Evolutionary conservation across 257 asterid species (phyloP).

Genomic region (Ilex asprella): DNA sequence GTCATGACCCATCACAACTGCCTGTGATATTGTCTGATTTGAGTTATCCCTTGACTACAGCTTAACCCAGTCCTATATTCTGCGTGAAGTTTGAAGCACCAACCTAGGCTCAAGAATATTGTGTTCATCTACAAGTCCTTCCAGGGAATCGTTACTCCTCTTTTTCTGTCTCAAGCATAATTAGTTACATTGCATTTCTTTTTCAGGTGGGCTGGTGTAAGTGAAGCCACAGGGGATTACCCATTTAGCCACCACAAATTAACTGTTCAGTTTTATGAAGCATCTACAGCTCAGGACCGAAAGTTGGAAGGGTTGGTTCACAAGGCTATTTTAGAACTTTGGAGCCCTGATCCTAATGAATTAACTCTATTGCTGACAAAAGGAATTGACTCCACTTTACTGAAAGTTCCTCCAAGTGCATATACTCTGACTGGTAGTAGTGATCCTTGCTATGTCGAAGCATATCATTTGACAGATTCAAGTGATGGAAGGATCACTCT

Average conservation of each 20-base stretch:
- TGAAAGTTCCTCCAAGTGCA: constrained; percentile 77
- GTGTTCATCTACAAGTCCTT: too few species aligned
- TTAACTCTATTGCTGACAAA: constrained; percentile 60
- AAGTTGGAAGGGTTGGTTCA: constrained; percentile 85
- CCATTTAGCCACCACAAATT: constrained; percentile 95
- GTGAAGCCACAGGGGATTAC: constrained; percentile 81
- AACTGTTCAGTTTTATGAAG: constrained; percentile 82
- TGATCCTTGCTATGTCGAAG: constrained; percentile 94
- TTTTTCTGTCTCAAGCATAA: too few species aligned
- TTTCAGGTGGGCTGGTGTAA: constrained; percentile 76
- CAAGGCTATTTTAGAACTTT: constrained; percentile 81
- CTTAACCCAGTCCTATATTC: too few species aligned
- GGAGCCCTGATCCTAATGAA: constrained; percentile 92
- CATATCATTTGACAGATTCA: constrained; percentile 84
- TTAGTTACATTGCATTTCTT: not conserved
- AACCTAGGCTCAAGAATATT: too few species aligned
- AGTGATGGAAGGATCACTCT: constrained; percentile 80
- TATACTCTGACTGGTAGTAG: constrained; percentile 80
- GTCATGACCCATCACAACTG: too few species aligned
- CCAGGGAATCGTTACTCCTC: too few species aligned
- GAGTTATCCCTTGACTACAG: too few species aligned
- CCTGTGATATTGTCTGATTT: too few species aligned
- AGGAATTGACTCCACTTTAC: constrained; percentile 54
- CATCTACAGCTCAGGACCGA: constrained; percentile 87
- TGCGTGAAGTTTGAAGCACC: too few species aligned